Base-by-base conservation (phyloP, 2,329 filamentous ascomycete genomes). In the Penicillium thymicola region DNA sequence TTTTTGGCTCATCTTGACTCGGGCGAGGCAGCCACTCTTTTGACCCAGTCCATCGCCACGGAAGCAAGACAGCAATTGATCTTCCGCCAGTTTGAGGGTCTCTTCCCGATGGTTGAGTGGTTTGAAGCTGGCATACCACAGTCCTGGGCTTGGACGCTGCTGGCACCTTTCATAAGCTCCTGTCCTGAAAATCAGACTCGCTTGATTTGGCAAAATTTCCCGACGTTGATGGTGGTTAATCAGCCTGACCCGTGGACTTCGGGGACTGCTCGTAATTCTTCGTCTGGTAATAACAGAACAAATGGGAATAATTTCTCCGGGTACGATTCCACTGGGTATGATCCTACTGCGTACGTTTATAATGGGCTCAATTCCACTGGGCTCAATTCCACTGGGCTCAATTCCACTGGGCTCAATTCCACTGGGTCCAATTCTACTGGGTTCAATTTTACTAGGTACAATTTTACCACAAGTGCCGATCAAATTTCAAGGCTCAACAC, bases 171-270 rank as follows among this genome's bases (percentile, higher is more conserved):
- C 73, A 92, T 95, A 72, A 86, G 84, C 36, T 87, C 81, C 5
- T 95, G 90, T 72, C 90, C 90, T 0, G 76, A 75, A 42, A 85
- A 88, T 70, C 85, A 87, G 63, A 93, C 89, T 1, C 85, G 89
- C 7, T 78, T 95, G 30, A 82, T 85, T 25, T 95, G 90, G 90
- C 88, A 93, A 71, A 95, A 95, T 77, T 92, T 90, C 76, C 90
- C 90, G 0, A 81, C 83, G 0, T 76, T 94, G 16, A 79, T 82
- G 64, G 79, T 94, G 48, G 77, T 88, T 30, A 92, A 93, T 75
- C 87, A 93, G 70, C 86, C 90, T 2, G 93, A 92, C 73, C 82
- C 87, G 34, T 57, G 53, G 11, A 53, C n/a, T 8, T 23, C 32
- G 0, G 52, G 51, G 1, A 36, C 13, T 34, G n/a, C 11, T 4